Conservation (phyloP, 1,284 basidiomycete species). For the Inonotus hispidus region DNA sequence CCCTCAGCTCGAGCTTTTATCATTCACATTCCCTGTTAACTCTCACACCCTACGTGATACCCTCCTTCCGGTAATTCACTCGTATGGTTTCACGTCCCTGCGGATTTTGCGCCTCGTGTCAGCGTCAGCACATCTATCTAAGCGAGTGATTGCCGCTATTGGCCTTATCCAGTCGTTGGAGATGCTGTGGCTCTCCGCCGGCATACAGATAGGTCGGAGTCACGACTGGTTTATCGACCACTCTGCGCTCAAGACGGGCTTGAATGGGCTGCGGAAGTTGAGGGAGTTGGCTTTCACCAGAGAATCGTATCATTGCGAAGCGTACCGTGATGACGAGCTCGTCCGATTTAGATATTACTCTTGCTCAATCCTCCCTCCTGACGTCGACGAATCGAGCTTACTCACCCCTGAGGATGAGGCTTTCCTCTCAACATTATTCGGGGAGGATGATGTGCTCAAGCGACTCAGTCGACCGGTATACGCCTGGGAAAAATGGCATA, state of each 20-base stretch:
- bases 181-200: slow-evolving; percentile 3
- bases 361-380: no score
- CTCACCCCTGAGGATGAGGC: no score
- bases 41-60: not conserved
- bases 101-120: not conserved
- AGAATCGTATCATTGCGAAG: slow-evolving; percentile 2
- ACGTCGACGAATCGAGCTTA: no score
- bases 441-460: no score
- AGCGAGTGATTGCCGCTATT: not conserved
- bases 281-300: slow-evolving; percentile 4
- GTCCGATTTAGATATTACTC: not conserved
- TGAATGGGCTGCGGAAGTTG: not conserved
- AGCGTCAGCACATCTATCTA: not conserved
- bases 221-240: slow-evolving; percentile 7
- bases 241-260: not conserved
- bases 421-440: no score
- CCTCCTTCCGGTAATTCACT: not conserved
- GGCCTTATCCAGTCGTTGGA: not conserved
- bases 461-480: no score
- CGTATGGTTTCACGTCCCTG: not conserved
- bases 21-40: not conserved
- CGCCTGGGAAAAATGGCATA: slow-evolving; percentile 3
- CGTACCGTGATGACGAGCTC: not conserved
- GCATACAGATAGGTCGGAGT: not conserved
- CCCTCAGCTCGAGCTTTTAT: not conserved